Evolutionary conservation across 2,329 filamentous ascomycete genomes (phyloP).

Genomic region (Diaporthe capsici): DNA sequence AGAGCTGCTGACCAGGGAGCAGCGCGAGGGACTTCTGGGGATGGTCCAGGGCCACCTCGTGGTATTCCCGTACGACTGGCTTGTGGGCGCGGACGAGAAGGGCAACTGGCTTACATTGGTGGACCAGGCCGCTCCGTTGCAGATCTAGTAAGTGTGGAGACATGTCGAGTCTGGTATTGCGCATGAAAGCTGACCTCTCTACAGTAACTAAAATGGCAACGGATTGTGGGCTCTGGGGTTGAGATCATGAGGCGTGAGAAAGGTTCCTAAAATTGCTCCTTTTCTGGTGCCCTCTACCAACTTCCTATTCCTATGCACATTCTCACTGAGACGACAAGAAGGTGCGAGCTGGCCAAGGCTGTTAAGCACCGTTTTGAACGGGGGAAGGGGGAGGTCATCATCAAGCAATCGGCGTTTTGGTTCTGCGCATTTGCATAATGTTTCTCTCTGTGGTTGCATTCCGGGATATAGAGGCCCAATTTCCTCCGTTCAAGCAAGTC

Average conservation of each 20-base stretch:
- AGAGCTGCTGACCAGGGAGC: slow-evolving; percentile 80
- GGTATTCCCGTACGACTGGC: slow-evolving; percentile 96
- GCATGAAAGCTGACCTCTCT: slow-evolving; percentile 9
- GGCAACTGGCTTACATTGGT: slow-evolving; percentile 98
- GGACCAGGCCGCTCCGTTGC: slow-evolving; percentile 93
- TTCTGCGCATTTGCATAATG: slow-evolving; percentile 27
- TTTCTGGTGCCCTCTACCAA: background rate
- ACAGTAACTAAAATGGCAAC: slow-evolving; percentile 19
- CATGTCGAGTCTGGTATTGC: background rate
- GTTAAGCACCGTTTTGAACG: background rate
- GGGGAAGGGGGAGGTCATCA: background rate
- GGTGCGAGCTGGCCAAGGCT: background rate
- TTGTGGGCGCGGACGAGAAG: slow-evolving; percentile 89
- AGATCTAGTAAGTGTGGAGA: slow-evolving; percentile 85
- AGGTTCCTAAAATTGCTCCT: background rate
- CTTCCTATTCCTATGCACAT: background rate
- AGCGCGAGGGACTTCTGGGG: slow-evolving; percentile 85
- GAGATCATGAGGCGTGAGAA: background rate
- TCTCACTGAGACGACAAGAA: background rate
- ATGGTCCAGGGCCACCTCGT: slow-evolving; percentile 91
- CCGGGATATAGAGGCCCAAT: background rate
- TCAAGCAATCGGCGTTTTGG: slow-evolving; percentile 33
- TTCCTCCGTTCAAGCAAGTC: background rate
- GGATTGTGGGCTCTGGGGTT: background rate
- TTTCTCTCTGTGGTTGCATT: slow-evolving; percentile 12